Conservation (phyloP, 2,329 filamentous ascomycete species). For the Trichoderma harzianum region DNA sequence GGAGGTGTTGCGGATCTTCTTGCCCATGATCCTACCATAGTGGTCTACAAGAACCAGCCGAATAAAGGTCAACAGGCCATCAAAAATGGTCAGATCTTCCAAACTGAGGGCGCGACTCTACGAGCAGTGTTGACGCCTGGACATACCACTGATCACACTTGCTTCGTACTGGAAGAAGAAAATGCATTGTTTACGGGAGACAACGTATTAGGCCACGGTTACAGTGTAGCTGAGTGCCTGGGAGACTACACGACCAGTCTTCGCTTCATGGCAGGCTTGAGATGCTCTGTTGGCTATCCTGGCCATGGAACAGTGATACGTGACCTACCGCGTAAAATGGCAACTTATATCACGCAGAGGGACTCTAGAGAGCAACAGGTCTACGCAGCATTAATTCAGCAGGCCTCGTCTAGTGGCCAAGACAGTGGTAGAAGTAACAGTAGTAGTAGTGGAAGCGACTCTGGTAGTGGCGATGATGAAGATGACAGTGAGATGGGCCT, state of each 20-base stretch:
- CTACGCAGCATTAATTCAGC: background rate
- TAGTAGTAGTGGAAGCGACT: background rate
- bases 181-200: slow-evolving; percentile 68
- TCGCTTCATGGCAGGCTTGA: slow-evolving; percentile 53
- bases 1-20: slow-evolving; percentile 61
- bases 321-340: slow-evolving; percentile 33
- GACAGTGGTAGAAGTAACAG: too few species aligned
- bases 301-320: slow-evolving; percentile 63
- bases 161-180: background rate
- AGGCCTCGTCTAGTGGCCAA: background rate
- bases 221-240: slow-evolving; percentile 69
- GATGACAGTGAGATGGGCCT: background rate
- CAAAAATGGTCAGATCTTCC: background rate
- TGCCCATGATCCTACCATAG: slow-evolving; percentile 20
- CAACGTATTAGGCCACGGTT: slow-evolving; percentile 72
- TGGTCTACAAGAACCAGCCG: background rate
- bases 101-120: background rate
- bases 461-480: background rate
- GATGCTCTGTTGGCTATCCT: slow-evolving; percentile 52
- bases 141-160: background rate
- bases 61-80: background rate
- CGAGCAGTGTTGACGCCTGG: background rate
- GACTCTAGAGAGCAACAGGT: background rate
- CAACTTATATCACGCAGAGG: background rate
- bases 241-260: slow-evolving; percentile 59